phyloP scores from a whole-genome alignment of 768 basidiomycete species.

The Melanogaster broomeanus region DNA sequence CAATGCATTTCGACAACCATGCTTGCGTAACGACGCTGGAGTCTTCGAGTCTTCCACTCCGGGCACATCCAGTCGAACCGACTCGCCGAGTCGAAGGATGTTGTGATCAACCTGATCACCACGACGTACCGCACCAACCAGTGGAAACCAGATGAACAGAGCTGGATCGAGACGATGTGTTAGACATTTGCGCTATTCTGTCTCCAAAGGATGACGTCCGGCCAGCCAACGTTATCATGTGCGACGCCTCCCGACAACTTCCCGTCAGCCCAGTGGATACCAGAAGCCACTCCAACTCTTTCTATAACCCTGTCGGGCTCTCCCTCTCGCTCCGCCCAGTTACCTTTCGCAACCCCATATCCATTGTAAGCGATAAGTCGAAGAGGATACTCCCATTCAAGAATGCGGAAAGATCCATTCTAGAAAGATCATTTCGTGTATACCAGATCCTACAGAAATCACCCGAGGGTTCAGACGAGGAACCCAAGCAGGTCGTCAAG shows the following conservation, averaged over 20 bases:
- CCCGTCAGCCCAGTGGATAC: not conserved
- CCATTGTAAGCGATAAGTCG: conserved; percentile 14
- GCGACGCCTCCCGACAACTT: conserved; percentile 13
- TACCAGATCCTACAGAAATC: conserved; percentile 19
- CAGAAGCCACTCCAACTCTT: conserved; percentile 22
- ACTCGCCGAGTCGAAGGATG: conserved; percentile 23
- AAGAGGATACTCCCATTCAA: conserved; percentile 23
- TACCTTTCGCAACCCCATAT: conserved; percentile 24
- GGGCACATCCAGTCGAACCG: conserved; percentile 13
- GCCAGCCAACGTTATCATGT: conserved; percentile 24
- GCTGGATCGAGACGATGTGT: conserved; percentile 27
- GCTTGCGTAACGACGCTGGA: conserved; percentile 38
- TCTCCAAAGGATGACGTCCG: conserved; percentile 10
- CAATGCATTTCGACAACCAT: conserved; percentile 30
- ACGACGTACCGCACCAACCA: conserved; percentile 17
- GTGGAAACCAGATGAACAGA: conserved; percentile 30
- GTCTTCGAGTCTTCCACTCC: conserved; percentile 11
- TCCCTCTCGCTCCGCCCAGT: conserved; percentile 11
- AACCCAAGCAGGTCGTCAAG: conserved; percentile 11
- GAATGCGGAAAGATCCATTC: conserved; percentile 5
- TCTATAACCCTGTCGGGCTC: conserved; percentile 22
- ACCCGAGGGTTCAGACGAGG: conserved; percentile 2
- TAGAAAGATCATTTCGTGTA: conserved; percentile 17
- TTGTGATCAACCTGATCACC: conserved; percentile 22
- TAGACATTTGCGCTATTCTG: conserved; percentile 26